phyloP scores from a whole-genome alignment of 805 yeast genomes.

The Pichia ethanolica region DNA sequence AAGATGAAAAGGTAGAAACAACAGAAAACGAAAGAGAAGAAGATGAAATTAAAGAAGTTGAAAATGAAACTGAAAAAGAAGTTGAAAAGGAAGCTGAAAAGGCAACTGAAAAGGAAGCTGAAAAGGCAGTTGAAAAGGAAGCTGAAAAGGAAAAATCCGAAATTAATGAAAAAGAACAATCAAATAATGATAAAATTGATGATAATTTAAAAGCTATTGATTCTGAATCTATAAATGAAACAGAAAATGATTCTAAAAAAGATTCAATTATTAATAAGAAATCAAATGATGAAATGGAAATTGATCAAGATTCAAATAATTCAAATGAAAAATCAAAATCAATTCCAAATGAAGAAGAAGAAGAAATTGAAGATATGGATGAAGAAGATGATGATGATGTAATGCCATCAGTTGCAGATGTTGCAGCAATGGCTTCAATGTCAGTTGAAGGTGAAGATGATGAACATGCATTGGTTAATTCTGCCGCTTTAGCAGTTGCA shows the following conservation, averaged over 20 bases:
- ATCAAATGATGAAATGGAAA: neutral
- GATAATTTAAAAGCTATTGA: constrained; percentile 5
- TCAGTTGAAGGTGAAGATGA: constrained; percentile 11
- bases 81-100: neutral
- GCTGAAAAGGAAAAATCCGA: neutral
- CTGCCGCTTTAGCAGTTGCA: constrained; percentile 13
- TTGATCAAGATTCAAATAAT: neutral
- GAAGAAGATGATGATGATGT: constrained; percentile 8
- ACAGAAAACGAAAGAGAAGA: neutral
- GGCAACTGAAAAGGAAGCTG: neutral
- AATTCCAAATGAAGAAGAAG: constrained; percentile 1
- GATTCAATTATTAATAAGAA: neutral
- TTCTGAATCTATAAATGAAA: neutral
- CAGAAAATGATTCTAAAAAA: too few relatives aligned
- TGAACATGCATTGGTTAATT: constrained; percentile 10
- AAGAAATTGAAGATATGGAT: neutral
- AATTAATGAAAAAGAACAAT: neutral
- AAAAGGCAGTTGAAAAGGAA: neutral
- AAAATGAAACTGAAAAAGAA: too few relatives aligned
- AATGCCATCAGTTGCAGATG: constrained; percentile 11
- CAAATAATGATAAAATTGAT: neutral
- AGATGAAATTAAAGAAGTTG: too few relatives aligned
- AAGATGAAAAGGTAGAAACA: neutral
- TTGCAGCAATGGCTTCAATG: constrained; percentile 13
- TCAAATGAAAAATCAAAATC: neutral